Evolutionary conservation across 495 filamentous ascomycete species (phyloP), one percentile per base, ranked within the genome.

Genomic region (Lasiosphaeria miniovina): DNA sequence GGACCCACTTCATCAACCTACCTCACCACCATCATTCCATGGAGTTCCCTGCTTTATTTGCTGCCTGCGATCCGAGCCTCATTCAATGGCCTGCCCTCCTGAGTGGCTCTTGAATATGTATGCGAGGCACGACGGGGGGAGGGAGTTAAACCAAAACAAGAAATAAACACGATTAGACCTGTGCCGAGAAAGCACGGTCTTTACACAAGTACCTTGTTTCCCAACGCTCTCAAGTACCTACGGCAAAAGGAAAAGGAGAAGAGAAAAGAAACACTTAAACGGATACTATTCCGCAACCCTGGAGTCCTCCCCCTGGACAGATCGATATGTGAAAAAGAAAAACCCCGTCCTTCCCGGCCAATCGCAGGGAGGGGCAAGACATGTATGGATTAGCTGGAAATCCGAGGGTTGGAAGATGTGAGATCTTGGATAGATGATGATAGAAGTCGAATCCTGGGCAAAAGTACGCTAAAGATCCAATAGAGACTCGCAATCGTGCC

Each of bases 351-450:
- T 32, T 43, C 36, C n/a, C n/a, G 34, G 32, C 53, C 36, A 41
- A 15, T 35, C 49, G 17, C 51, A 36, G 31, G n/a, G 15, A 38
- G 40, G 11, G 8, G 10, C 7, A 1, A 43, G 36, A 46, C n/a
- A 31, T 14, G 12, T 11, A 45, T 35, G 41, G 46, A 58, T 15
- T 49, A 49, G 32, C 45, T 62, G 65, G 50, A 61, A 70, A 66
- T 57, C 65, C 64, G 62, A 67, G 52, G 63, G 55, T 36, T 49
- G 65, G 58, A 54, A 62, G 51, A 58, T 49, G 62, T 64, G 46
- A 59, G 58, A 69, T 61, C 62, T 35, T 61, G 58, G 31, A 52
- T 60, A 52, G 58, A 62, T 49, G 43, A 60, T 56, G 17, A 14
- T 46, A 57, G 55, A 61, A 62, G 49, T 8, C 34, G 61, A 40